These are phyloP conservation scores for Microascus cirrosus DNA, from an alignment of 2,329 filamentous ascomycete genomes.

Conservation along the genomic window DNA sequence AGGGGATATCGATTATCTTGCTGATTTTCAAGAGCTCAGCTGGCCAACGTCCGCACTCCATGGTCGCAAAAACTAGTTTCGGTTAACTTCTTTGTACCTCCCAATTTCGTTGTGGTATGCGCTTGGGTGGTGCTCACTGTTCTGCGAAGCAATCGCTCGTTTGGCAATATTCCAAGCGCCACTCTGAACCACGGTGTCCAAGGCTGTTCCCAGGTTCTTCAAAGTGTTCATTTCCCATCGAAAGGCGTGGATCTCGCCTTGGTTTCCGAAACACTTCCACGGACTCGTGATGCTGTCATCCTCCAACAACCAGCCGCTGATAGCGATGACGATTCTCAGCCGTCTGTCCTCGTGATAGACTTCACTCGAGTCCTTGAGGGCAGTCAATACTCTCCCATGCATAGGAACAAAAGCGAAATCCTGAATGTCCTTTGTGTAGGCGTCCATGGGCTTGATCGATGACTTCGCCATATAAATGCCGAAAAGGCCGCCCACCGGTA, in stretches of 20 bases:
- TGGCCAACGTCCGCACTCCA: slow-evolving; percentile 40
- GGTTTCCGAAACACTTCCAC: slow-evolving; percentile 65
- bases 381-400: slow-evolving; percentile 29
- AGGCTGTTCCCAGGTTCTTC: slow-evolving; percentile 63
- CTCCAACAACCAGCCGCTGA: slow-evolving; percentile 70
- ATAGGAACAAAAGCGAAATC: slow-evolving; percentile 82
- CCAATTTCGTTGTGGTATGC: background rate
- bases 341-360: slow-evolving; percentile 49
- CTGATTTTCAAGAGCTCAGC: slow-evolving; percentile 53
- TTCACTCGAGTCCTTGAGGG: slow-evolving; percentile 36
- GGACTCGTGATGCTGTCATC: slow-evolving; percentile 55
- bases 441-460: slow-evolving; percentile 76
- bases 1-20: slow-evolving; percentile 72
- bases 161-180: slow-evolving; percentile 67
- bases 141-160: slow-evolving; percentile 32
- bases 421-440: slow-evolving; percentile 75
- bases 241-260: slow-evolving; percentile 71
- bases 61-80: slow-evolving; percentile 16
- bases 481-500: slow-evolving; percentile 76
- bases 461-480: slow-evolving; percentile 83
- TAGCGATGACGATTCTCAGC: slow-evolving; percentile 70
- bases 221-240: slow-evolving; percentile 75
- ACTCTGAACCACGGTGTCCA: slow-evolving; percentile 67
- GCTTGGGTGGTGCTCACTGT: slow-evolving; percentile 26
- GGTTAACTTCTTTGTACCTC: background rate